phyloP scores from a whole-genome alignment of 2,329 filamentous ascomycete genomes.

The Neofusicoccum cordaticola region DNA sequence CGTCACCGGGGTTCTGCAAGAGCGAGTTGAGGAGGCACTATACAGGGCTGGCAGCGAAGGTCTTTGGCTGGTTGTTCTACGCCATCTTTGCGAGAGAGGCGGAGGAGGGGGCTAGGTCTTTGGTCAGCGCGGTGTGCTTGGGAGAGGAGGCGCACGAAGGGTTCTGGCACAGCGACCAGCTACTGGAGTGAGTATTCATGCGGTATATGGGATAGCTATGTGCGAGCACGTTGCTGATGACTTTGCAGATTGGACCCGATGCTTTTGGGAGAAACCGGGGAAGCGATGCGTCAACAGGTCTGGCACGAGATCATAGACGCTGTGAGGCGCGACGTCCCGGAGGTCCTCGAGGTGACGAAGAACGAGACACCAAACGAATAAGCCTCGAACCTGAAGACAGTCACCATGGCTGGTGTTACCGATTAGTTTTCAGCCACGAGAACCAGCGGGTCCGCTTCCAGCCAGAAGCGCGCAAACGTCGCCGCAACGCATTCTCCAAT shows the following conservation, averaged over 20 bases:
- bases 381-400: background rate
- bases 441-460: too few species aligned
- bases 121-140: slow-evolving; percentile 37
- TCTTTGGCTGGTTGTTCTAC: slow-evolving; percentile 19
- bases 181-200: slow-evolving; percentile 25
- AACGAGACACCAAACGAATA: background rate
- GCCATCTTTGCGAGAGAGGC: slow-evolving; percentile 35
- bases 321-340: slow-evolving; percentile 31
- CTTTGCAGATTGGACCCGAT: slow-evolving; percentile 20
- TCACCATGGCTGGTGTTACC: background rate
- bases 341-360: slow-evolving; percentile 4
- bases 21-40: slow-evolving; percentile 18
- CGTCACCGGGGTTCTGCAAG: slow-evolving; percentile 22
- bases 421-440: too few species aligned
- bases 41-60: slow-evolving; percentile 25
- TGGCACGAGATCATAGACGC: slow-evolving; percentile 34
- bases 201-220: background rate
- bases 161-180: slow-evolving; percentile 36
- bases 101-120: slow-evolving; percentile 40
- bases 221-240: background rate
- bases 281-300: slow-evolving; percentile 27
- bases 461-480: too few species aligned
- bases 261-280: slow-evolving; percentile 32
- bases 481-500: too few species aligned
- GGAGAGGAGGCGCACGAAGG: slow-evolving; percentile 33